Evolutionary conservation across 164 flowering plant genomes (phyloP), one percentile per base, ranked within the genome.

Genomic region (Kalanchoe fedtschenkoi): DNA sequence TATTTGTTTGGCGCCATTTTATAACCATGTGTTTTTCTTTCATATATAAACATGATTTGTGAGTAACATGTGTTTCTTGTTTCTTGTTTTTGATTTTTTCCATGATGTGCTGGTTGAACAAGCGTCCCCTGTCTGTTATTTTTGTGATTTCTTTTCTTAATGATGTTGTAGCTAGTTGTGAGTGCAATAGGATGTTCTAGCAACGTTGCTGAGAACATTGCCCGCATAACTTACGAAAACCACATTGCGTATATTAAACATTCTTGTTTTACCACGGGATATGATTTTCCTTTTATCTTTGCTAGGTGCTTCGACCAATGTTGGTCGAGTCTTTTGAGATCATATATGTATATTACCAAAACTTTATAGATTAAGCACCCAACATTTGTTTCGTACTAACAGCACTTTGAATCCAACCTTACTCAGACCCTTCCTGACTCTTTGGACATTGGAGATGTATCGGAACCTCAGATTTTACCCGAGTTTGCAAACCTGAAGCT

Each of bases 401-500:
- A 69, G 77, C 41, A 38, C 56, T 51, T 63, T 24, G 29, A 58
- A 24, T 60, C n/a, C 38, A 76, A 76, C 39, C 60, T 53, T 63
- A 35, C 66, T 19, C 73, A 71, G 66, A 62, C 30, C 30, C 86
- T 79, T 47, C 81, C 83, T 4, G 81, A 77, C 37, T 65, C 76
- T 26, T 62, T 81, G 67, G 81, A 74, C 65, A 74, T 77, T 64
- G 78, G 81, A 4, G 80, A 79, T 26, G 70, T 76, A 19, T 62
- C 78, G 37, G 80, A 73, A 37, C 46, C 58, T 22, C 63, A 47
- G 19, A 10, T 64, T 44, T 39, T 75, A 66, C 63, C 75, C 11
- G 70, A 71, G 13, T 37, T 22, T 29, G 41, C 75, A 32, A 39
- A 73, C 26, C 39, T 56, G 41, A 71, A 69, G 66, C 63, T 63